Evolutionary conservation across 2,329 filamentous ascomycete genomes (phyloP), one percentile per base, ranked within the genome.

Genomic region (Zalaria sp.): DNA sequence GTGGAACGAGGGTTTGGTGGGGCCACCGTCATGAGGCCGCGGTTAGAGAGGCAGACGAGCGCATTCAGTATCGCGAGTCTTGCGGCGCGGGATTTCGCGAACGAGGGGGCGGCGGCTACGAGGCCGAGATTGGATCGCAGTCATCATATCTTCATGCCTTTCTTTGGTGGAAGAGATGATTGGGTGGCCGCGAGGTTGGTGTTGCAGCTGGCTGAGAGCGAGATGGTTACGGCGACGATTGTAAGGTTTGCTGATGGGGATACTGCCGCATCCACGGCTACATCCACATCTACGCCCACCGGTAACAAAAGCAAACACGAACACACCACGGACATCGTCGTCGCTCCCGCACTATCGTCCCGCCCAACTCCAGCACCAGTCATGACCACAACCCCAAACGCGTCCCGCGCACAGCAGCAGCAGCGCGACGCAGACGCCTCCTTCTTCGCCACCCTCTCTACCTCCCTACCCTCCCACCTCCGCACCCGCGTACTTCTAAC

Each of bases 111-210:
- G 18, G 64, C 71, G 0, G 62, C 72, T 18, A 65, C 72, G 39
- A 55, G 55, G 1, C 76, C 81, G 0, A 69, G 79, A 4, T 66
- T 69, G 4, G 75, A 84, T 52, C 79, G 78, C 46, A 78, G 76
- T 31, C 86, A 93, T 56, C 86, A 89, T 56, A 72, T 96, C 49
- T 88, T 93, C 57, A 69, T 93, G 41, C 82, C 88, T 0, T 96
- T 86, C 62, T 79, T 94, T 45, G 88, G 89, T 11, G 84, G 84
- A 5, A 65, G 69, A 1, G 91, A 98, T 54, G 89, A 95, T 54
- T 74, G 77, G 5, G 75, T 81, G 4, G 88, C 87, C 0, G 69
- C 96, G 1, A 71, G 79, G 1, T 75, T 96, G 25, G 81, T 89
- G 3, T 69, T 96, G 3, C 89, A 95, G 54, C 71, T 98, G 1